phyloP scores from a whole-genome alignment of 2,329 filamentous ascomycete species.

The Coniochaeta pulveracea region DNA sequence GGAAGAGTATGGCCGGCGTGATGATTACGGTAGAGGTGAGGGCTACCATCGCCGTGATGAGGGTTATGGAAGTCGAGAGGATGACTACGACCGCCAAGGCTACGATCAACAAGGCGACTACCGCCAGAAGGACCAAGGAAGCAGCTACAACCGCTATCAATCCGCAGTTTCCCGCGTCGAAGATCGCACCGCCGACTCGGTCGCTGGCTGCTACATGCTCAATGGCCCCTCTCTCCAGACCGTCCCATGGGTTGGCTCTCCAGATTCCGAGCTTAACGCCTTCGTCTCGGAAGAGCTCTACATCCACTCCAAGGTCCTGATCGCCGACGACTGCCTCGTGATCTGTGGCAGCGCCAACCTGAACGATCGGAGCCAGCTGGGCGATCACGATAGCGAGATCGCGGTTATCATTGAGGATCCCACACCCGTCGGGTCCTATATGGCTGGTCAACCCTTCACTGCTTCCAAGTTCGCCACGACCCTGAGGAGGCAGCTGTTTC shows the following conservation, averaged over 20 bases:
- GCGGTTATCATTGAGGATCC: conserved; percentile 81
- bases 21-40: conserved; percentile 16
- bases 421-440: conserved; percentile 54
- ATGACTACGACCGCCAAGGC: conserved; percentile 19
- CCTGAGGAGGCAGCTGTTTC: conserved; percentile 75
- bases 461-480: conserved; percentile 69
- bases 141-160: conserved; percentile 61
- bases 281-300: conserved; percentile 54
- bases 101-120: too few species aligned
- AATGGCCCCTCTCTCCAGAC: conserved; percentile 56
- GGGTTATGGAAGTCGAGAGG: conserved; percentile 15
- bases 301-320: conserved; percentile 59
- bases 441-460: conserved; percentile 61
- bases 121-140: too few species aligned
- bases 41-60: too few species aligned
- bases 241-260: conserved; percentile 41
- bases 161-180: conserved; percentile 46
- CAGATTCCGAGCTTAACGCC: conserved; percentile 45
- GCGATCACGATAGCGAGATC: conserved; percentile 77
- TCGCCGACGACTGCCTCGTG: conserved; percentile 70
- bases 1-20: not conserved
- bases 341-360: conserved; percentile 63
- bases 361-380: conserved; percentile 62
- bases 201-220: conserved; percentile 76
- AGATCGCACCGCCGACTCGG: conserved; percentile 57